These are phyloP conservation scores for Pyrenophora graminea DNA, from an alignment of 2,329 filamentous ascomycete genomes.

Conservation along the genomic window DNA sequence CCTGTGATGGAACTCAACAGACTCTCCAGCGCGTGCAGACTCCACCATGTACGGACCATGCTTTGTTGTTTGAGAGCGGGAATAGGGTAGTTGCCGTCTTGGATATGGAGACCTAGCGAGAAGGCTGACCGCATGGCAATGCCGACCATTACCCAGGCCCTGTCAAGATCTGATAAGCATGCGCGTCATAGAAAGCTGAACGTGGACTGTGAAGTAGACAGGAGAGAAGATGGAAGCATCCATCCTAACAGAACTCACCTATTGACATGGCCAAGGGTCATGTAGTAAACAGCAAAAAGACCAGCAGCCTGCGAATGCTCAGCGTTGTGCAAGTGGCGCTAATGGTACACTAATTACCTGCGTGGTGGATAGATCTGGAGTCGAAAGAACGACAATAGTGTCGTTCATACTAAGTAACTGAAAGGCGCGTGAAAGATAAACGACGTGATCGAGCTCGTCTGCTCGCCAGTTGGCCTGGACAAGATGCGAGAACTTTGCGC, in stretches of 20 bases:
- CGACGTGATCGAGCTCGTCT: conserved; percentile 31
- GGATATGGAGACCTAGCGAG: conserved; percentile 40
- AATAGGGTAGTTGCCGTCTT: conserved; percentile 26
- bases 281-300: conserved; percentile 44
- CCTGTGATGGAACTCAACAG: conserved; percentile 42
- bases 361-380: conserved; percentile 16
- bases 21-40: conserved; percentile 39
- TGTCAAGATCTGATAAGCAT: conserved; percentile 20
- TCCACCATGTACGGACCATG: conserved; percentile 44
- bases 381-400: conserved; percentile 32
- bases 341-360: conserved; percentile 20
- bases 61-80: conserved; percentile 30
- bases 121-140: conserved; percentile 39
- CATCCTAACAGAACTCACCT: conserved; percentile 1
- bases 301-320: conserved; percentile 19
- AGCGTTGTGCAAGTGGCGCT: background rate
- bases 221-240: too few species aligned
- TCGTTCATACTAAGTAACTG: conserved; percentile 17
- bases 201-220: background rate
- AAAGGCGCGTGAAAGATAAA: conserved; percentile 36
- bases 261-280: conserved; percentile 43
- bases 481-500: conserved; percentile 38
- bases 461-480: conserved; percentile 24
- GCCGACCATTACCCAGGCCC: conserved; percentile 41
- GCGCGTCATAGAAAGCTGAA: background rate